phyloP scores from a whole-genome alignment of 2,329 filamentous ascomycete species.

The Botrytis galanthina region DNA sequence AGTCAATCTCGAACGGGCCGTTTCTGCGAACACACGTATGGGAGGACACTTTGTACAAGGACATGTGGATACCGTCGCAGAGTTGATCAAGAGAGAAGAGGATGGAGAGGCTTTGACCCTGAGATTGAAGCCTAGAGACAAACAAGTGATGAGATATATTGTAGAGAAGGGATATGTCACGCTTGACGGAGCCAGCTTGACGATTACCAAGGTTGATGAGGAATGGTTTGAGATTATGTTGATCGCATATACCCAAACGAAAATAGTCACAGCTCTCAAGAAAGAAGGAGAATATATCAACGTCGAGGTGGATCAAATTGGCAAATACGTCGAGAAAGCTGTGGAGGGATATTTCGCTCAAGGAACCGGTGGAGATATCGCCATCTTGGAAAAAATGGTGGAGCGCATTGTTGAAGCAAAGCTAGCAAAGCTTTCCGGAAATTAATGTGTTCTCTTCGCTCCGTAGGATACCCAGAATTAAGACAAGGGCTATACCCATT shows the following conservation, averaged over 20 bases:
- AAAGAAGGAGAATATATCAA: constrained; percentile 40
- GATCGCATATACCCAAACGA: constrained; percentile 93
- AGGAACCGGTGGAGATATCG: constrained; percentile 50
- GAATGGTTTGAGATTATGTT: constrained; percentile 97
- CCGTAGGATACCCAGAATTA: background rate
- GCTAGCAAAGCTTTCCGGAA: constrained; percentile 39
- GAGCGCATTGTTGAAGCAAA: constrained; percentile 72
- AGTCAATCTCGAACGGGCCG: constrained; percentile 93
- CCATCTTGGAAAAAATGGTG: constrained; percentile 69
- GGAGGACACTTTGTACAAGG: constrained; percentile 98
- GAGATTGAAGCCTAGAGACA: constrained; percentile 70
- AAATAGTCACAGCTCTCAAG: constrained; percentile 57
- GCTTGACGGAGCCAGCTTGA: constrained; percentile 91
- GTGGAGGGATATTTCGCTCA: constrained; percentile 74
- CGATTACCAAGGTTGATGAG: constrained; percentile 78
- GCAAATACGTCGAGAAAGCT: constrained; percentile 87
- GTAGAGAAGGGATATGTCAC: constrained; percentile 97
- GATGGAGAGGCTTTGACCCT: constrained; percentile 92
- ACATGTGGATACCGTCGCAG: constrained; percentile 88
- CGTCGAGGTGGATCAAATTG: constrained; percentile 48
- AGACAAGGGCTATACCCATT: background rate
- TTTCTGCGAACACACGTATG: constrained; percentile 89
- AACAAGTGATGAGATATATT: constrained; percentile 74
- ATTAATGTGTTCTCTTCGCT: background rate
- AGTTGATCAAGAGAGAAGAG: constrained; percentile 66